A percentile compares a stretch with the other conserved stretches of the same genome.
Conservation (phyloP, 208 protist genomes). For the Blechomonas ayalai region DNA sequence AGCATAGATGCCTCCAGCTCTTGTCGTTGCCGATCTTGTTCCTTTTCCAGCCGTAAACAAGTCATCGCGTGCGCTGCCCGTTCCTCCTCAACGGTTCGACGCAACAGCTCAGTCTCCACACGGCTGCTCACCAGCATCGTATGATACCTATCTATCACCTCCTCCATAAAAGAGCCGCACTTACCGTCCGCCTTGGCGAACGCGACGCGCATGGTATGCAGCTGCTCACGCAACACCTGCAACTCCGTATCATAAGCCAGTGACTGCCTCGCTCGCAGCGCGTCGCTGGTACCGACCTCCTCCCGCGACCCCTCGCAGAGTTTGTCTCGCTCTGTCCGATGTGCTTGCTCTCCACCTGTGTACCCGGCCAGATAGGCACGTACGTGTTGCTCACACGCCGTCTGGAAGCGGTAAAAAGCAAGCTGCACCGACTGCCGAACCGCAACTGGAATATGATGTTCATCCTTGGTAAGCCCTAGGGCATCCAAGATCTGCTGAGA, state of each 20-base stretch:
- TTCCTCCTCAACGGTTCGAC: conserved; percentile 26
- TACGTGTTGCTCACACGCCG: conserved; percentile 2
- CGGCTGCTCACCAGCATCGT: conserved; percentile 20
- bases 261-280: conserved; percentile 2
- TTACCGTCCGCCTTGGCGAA: neutral
- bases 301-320: conserved; percentile 5
- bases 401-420: conserved; percentile 6
- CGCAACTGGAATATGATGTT: conserved; percentile 14
- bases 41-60: conserved; percentile 25
- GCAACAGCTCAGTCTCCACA: conserved; percentile 13
- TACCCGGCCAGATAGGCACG: conserved; percentile 3
- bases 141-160: conserved; percentile 18
- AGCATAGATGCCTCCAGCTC: too few relatives aligned
- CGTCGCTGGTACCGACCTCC: conserved; percentile 2
- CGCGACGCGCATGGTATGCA: conserved; percentile 14
- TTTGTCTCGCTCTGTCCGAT: conserved; percentile 8
- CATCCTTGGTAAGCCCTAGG: conserved; percentile 16
- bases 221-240: conserved; percentile 13
- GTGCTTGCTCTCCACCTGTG: conserved; percentile 1
- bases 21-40: too few relatives aligned
- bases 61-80: conserved; percentile 19
- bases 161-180: neutral
- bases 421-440: conserved; percentile 9
- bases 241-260: conserved; percentile 11
- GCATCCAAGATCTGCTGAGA: conserved; percentile 12